phyloP scores from a whole-genome alignment of 768 basidiomycete species.

The Suillus cothurnatus region DNA sequence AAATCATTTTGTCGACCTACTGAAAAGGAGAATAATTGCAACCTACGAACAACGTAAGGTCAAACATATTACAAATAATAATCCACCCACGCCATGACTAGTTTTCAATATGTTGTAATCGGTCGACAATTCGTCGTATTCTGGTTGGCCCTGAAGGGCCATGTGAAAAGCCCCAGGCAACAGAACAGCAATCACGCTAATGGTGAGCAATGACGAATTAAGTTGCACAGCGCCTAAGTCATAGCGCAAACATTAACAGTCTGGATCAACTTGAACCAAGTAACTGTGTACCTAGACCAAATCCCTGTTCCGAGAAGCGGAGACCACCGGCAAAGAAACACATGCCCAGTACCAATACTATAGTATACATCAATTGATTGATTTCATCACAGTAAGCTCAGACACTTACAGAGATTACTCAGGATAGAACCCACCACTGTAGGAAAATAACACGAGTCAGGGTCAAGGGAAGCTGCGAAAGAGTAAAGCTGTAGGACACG shows the following conservation, averaged over 20 bases:
- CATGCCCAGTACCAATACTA: slow-evolving; percentile 86
- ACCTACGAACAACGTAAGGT: slow-evolving; percentile 44
- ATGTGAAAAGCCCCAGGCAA: slow-evolving; percentile 79
- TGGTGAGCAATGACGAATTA: slow-evolving; percentile 70
- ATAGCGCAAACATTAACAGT: not conserved
- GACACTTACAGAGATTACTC: slow-evolving; percentile 63
- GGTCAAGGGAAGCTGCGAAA: not conserved
- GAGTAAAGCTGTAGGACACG: not conserved
- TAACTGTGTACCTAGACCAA: slow-evolving; percentile 59
- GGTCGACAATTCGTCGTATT: slow-evolving; percentile 23
- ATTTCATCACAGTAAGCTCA: not conserved
- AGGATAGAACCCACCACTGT: slow-evolving; percentile 83
- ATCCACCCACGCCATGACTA: slow-evolving; percentile 69
- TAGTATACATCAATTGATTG: not conserved
- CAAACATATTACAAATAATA: not conserved
- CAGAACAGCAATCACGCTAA: slow-evolving; percentile 80
- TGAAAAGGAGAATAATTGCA: slow-evolving; percentile 74
- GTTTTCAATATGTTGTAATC: slow-evolving; percentile 63
- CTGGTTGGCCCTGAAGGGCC: slow-evolving; percentile 39
- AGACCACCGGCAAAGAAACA: slow-evolving; percentile 84
- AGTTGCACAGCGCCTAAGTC: slow-evolving; percentile 66
- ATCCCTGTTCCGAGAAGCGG: slow-evolving; percentile 77
- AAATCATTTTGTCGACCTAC: slow-evolving; percentile 41
- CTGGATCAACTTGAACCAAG: not conserved
- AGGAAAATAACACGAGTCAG: not conserved